Base-by-base conservation (phyloP, 768 basidiomycete species). In the Xerocomellus chrysenteron region DNA sequence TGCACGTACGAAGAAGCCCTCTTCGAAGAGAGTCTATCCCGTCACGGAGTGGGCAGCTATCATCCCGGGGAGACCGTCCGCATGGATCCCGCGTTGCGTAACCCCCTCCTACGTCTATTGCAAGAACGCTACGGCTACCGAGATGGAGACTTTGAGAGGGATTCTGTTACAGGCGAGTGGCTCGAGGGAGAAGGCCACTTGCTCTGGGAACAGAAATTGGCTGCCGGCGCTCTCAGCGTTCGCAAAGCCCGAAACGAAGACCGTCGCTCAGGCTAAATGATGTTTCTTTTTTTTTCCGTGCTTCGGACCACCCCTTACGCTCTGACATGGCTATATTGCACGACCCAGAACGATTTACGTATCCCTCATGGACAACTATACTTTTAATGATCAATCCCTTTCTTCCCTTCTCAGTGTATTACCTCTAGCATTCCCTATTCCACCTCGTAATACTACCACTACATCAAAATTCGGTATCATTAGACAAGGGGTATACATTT, bases 51-150 rank as follows among this genome's bases (percentile, higher is more conserved):
- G 16, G 91, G 91, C 26, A 86, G 86, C 68, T 93, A 92, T 65
- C 83, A 83, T 58, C 92, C 91, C 0, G 92, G 91, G 50, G 92
- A 92, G 69, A 85, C 72, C 54, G 91, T 93, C 48, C 86, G 91
- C 65, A 93, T 94, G 90, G 91, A 94, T 65, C 91, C 91, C 11
- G 90, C 87, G 36, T 75, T 94, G 56, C 82, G 91, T 40, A 92
- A 92, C 58, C 88, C 90, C 30, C 80, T 93, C 44, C 78, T 93
- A 57, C 82, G 78, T 71, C 75, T 94, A 33, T 75, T 94, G 33
- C 77, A 91, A 68, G 66, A 80, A 60, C 81, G 90, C 40, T 94
- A 90, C 65, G 81, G 80, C 28, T 94, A 94, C 72, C 81, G 81
- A 52, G 91, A 94, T 69, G 91, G 91, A 1, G 91, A 94, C 66